phyloP scores from a whole-genome alignment of 495 filamentous ascomycete genomes.

The Lasiosphaeria ovina region DNA sequence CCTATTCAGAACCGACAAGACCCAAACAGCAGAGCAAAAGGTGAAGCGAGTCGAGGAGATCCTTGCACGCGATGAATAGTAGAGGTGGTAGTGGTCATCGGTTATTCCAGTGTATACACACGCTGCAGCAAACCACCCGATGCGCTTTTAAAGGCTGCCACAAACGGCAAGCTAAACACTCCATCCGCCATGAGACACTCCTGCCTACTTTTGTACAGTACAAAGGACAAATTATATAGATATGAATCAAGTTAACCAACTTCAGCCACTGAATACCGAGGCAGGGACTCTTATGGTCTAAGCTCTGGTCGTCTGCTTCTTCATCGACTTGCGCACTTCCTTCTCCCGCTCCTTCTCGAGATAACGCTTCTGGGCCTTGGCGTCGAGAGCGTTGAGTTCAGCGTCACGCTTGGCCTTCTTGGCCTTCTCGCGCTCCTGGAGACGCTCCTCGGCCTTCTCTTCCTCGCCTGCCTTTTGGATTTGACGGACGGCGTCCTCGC shows the following conservation, averaged over 20 bases:
- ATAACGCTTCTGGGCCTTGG: slow-evolving; percentile 93
- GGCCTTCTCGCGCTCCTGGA: slow-evolving; percentile 70
- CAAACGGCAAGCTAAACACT: no score
- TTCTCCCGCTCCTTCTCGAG: slow-evolving; percentile 87
- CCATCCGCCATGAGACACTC: no score
- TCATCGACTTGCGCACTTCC: slow-evolving; percentile 68
- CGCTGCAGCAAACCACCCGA: background rate
- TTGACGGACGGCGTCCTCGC: slow-evolving; percentile 79
- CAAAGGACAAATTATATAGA: background rate
- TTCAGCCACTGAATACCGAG: background rate
- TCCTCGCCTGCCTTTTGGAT: slow-evolving; percentile 80
- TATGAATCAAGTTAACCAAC: background rate
- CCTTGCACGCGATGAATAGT: slow-evolving; percentile 24
- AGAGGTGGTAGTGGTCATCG: background rate
- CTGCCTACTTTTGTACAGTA: background rate
- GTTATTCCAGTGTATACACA: background rate
- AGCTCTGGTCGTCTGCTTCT: slow-evolving; percentile 63
- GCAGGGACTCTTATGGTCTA: slow-evolving; percentile 9
- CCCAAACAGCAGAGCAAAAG: slow-evolving; percentile 46
- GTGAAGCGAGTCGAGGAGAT: slow-evolving; percentile 47
- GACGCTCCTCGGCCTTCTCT: slow-evolving; percentile 91
- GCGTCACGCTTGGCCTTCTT: slow-evolving; percentile 93
- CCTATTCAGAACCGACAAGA: slow-evolving; percentile 45
- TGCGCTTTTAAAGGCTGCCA: no score
- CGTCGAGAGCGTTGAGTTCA: slow-evolving; percentile 75